Percentiles rank a stretch among this genome's conserved stretches.
phyloP scores from a whole-genome alignment of 805 yeast genomes.

The Starmerella vaccinii region DNA sequence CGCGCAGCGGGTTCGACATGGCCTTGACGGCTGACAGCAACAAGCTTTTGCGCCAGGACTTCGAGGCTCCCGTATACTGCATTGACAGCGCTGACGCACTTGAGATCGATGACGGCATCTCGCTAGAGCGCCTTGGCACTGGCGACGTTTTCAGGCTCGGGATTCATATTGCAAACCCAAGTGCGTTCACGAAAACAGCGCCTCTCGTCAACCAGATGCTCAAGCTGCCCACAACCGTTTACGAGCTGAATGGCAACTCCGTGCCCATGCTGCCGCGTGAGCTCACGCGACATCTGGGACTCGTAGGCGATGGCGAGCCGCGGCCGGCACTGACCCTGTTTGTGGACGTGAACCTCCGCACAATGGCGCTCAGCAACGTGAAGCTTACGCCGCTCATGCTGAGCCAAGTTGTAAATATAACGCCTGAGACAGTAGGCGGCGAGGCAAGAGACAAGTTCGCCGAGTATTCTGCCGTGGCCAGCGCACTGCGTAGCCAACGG shows the following conservation, averaged over 20 bases:
- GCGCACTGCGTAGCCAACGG: constrained; percentile 29
- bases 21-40: constrained; percentile 5
- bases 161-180: constrained; percentile 81
- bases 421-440: background rate
- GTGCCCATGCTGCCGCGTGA: constrained; percentile 13
- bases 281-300: constrained; percentile 1
- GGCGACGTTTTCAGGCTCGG: constrained; percentile 34
- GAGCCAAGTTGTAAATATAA: background rate
- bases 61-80: constrained; percentile 44
- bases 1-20: background rate
- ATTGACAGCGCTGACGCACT: constrained; percentile 72
- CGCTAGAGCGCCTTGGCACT: constrained; percentile 28
- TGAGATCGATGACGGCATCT: constrained; percentile 90
- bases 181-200: constrained; percentile 42
- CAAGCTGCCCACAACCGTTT: constrained; percentile 10
- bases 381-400: constrained; percentile 4
- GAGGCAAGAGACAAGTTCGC: constrained; percentile 5
- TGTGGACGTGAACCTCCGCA: constrained; percentile 6
- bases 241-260: background rate
- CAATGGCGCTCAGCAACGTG: constrained; percentile 5
- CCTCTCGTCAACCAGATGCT: constrained; percentile 32
- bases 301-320: background rate
- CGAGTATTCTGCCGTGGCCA: constrained; percentile 31
- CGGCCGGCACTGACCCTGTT: constrained; percentile 14
- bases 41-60: constrained; percentile 6